phyloP scores from a whole-genome alignment of 2,329 filamentous ascomycete genomes.

The Penicillium psychrosexuale region DNA sequence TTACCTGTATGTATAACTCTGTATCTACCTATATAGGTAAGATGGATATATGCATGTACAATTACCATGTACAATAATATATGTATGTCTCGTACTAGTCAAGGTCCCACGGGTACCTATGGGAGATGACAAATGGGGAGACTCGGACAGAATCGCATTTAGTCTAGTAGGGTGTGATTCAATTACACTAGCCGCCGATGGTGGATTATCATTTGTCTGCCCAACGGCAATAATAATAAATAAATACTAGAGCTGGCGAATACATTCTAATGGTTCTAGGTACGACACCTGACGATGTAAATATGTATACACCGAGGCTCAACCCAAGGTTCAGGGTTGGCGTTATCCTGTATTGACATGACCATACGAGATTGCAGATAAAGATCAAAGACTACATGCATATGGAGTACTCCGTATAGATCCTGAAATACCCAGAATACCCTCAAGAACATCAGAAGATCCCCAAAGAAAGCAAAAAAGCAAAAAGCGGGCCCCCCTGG shows the following conservation, averaged over 20 bases:
- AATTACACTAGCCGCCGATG: neutral
- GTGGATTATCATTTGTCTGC: constrained; percentile 8
- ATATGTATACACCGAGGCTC: neutral
- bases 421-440: neutral
- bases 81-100: neutral
- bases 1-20: too few species aligned
- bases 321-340: neutral
- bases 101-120: neutral
- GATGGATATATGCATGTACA: too few species aligned
- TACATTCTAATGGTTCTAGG: neutral
- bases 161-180: constrained; percentile 4
- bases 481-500: constrained; percentile 10
- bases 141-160: constrained; percentile 2
- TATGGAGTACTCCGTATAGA: neutral
- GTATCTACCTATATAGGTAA: too few species aligned
- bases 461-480: neutral
- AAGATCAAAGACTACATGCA: neutral
- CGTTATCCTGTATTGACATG: neutral
- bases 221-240: constrained; percentile 1
- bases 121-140: neutral
- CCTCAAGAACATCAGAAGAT: neutral
- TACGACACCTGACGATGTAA: neutral
- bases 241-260: neutral
- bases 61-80: neutral
- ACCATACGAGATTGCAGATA: neutral